Percentiles rank a stretch among this genome's conserved stretches.
phyloP scores from a whole-genome alignment of 2,329 filamentous ascomycete species.

The Fusarium nanum region DNA sequence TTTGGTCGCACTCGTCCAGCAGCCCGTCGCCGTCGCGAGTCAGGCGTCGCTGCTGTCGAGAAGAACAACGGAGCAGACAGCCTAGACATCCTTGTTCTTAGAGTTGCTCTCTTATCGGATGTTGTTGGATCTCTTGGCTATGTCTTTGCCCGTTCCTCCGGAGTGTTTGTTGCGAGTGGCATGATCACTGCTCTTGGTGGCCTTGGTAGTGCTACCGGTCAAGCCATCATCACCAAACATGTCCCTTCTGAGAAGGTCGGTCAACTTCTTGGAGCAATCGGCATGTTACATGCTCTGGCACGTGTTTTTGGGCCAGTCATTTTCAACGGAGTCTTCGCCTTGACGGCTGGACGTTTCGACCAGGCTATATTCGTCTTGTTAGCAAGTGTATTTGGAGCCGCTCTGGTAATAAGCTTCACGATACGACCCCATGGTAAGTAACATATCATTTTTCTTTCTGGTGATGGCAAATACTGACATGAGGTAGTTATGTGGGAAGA shows the following conservation, averaged over 20 bases:
- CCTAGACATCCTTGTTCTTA: conserved; percentile 82
- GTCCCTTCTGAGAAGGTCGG: conserved; percentile 85
- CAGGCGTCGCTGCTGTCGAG: conserved; percentile 54
- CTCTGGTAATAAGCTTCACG: conserved; percentile 75
- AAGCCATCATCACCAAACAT: conserved; percentile 89
- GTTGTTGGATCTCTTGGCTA: conserved; percentile 81
- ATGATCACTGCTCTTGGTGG: conserved; percentile 82
- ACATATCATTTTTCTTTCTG: background rate
- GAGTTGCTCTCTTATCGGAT: conserved; percentile 80
- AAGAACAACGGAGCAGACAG: conserved; percentile 76
- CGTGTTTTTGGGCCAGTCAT: conserved; percentile 82
- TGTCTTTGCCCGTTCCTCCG: conserved; percentile 69
- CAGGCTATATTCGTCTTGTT: conserved; percentile 87
- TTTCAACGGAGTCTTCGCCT: conserved; percentile 88
- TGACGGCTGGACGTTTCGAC: conserved; percentile 80
- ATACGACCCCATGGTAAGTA: conserved; percentile 79
- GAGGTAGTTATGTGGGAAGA: conserved; percentile 52
- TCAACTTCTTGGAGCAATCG: conserved; percentile 87
- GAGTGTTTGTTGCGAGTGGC: conserved; percentile 77
- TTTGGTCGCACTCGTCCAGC: conserved; percentile 71
- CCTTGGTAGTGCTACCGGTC: conserved; percentile 85
- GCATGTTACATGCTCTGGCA: conserved; percentile 84
- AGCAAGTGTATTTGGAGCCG: conserved; percentile 71
- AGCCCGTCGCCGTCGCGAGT: conserved; percentile 54
- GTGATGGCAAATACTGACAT: conserved; percentile 28